These are phyloP conservation scores for Debaryomyces singareniensis DNA, from an alignment of 1,139 yeast genomes.

Conservation along the genomic window DNA sequence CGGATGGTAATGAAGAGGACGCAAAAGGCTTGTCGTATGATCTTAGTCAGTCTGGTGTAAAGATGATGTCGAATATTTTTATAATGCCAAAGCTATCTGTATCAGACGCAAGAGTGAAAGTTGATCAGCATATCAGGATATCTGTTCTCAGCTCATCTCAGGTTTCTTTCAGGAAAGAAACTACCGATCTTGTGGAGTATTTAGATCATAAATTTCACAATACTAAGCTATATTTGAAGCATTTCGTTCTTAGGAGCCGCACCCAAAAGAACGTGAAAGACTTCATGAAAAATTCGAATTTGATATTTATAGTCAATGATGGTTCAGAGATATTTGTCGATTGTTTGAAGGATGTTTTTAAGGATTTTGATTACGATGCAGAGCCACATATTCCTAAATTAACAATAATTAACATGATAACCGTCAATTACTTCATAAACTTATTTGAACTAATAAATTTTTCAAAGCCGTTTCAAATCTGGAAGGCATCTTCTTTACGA, in stretches of 20 bases:
- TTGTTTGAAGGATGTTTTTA: constrained; percentile 12
- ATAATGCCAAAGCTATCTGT: constrained; percentile 35
- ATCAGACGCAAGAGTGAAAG: neutral
- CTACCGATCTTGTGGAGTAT: constrained; percentile 14
- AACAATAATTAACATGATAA: constrained; percentile 35
- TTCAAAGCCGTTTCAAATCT: constrained; percentile 32
- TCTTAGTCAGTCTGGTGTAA: constrained; percentile 4
- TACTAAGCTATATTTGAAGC: constrained; percentile 12
- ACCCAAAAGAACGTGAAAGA: constrained; percentile 6
- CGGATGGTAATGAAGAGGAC: constrained; percentile 14
- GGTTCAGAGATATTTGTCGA: constrained; percentile 29
- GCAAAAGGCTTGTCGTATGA: constrained; percentile 3
- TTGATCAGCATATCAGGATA: constrained; percentile 10
- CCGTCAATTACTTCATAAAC: constrained; percentile 35
- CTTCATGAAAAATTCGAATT: constrained; percentile 17
- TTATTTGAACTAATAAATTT: constrained; percentile 30
- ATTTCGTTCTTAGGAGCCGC: constrained; percentile 9
- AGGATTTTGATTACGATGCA: constrained; percentile 1
- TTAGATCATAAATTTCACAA: constrained; percentile 10
- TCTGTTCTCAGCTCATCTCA: constrained; percentile 16
- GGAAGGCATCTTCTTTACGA: constrained; percentile 33
- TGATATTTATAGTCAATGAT: constrained; percentile 35
- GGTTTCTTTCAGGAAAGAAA: constrained; percentile 13
- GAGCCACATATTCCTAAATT: constrained; percentile 18
- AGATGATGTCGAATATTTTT: constrained; percentile 16